Conservation (phyloP, 371 early-diverging fungal genomes). For the Mycotypha africana region DNA sequence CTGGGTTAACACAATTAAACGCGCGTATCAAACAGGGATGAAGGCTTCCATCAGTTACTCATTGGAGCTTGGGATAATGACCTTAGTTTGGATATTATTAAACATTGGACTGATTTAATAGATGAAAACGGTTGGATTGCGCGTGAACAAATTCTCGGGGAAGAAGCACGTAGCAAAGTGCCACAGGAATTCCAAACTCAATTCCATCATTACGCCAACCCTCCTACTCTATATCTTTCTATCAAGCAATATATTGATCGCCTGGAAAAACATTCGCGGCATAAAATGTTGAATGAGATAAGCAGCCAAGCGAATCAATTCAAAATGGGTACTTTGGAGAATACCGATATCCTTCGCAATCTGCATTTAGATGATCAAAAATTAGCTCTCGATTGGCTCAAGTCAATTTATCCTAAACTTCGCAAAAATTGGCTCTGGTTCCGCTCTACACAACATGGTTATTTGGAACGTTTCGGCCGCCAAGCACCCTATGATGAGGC, state of each 20-base stretch:
- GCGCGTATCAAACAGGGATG: constrained; percentile 77
- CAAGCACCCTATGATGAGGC: constrained; percentile 50
- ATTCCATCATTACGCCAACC: constrained; percentile 90
- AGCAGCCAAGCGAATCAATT: constrained; percentile 1
- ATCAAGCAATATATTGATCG: constrained; percentile 58
- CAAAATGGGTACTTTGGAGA: constrained; percentile 21
- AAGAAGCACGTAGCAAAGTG: constrained; percentile 88
- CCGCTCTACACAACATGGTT: constrained; percentile 72
- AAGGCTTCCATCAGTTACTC: constrained; percentile 89
- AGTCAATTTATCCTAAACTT: constrained; percentile 62
- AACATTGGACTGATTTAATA: constrained; percentile 76
- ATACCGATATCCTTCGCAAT: constrained; percentile 33
- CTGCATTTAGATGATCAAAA: constrained; percentile 43
- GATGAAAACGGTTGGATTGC: constrained; percentile 91
- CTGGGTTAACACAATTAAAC: too few relatives aligned
- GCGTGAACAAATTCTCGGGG: constrained; percentile 92
- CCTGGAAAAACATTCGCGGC: constrained; percentile 15
- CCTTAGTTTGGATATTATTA: constrained; percentile 75
- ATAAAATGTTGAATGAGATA: not conserved
- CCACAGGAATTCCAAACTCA: constrained; percentile 91
- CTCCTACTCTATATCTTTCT: constrained; percentile 82
- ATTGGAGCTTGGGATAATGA: constrained; percentile 89
- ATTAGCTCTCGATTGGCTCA: constrained; percentile 54
- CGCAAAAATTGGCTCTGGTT: constrained; percentile 79
- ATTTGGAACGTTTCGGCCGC: constrained; percentile 54